Evolutionary conservation across 257 asterid species (phyloP), one percentile per base, ranked within the genome.

Genomic region (Solanum chmielewskii): DNA sequence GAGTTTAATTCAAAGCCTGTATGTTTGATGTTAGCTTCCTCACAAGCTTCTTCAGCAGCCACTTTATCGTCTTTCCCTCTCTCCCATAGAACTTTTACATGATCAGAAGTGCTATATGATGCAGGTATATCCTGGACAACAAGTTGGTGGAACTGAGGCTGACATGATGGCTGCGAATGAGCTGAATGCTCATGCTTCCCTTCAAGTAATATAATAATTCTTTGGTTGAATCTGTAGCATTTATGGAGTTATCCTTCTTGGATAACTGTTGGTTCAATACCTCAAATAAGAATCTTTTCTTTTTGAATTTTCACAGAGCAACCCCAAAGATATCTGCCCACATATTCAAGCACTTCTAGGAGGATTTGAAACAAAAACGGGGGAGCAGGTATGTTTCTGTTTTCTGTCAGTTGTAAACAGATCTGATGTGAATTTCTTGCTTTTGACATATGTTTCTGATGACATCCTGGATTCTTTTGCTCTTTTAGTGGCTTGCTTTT

Each of bases 151-250:
- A 60, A 37, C 49, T 29, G 98, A 95, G 90, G 96, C 99, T 44
- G 99, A 96, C 87, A 77, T 90, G 91, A 94, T 96, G 98, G 99
- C 99, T 90, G 95, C 99, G 21, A 96, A 96, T 91, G 99, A 96
- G 94, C 94, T 96, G 68, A 87, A 92, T 42, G 95, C 98, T 73
- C 99, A 96, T 89, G 94, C 96, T 89, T 93, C 92, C 86, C 98
- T 95, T 88, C 99, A 94, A 88, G 98, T 93, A 94, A 25, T 80
- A 88, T 87, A 27, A 64, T 47, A 47, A 3, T 76, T 88, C 44
- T 84, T 71, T 52, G 70, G 62, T 87, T 70, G 37, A 29, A 42
- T 11, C 15, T 62, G 41, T 41, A 44, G 70, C 37, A 73, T 56
- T 49, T 25, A 31, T n/a, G n/a, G 20, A 41, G 49, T n/a, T 78